Conservation (phyloP, 2,329 filamentous ascomycete genomes). For the Botrytis deweyae region DNA sequence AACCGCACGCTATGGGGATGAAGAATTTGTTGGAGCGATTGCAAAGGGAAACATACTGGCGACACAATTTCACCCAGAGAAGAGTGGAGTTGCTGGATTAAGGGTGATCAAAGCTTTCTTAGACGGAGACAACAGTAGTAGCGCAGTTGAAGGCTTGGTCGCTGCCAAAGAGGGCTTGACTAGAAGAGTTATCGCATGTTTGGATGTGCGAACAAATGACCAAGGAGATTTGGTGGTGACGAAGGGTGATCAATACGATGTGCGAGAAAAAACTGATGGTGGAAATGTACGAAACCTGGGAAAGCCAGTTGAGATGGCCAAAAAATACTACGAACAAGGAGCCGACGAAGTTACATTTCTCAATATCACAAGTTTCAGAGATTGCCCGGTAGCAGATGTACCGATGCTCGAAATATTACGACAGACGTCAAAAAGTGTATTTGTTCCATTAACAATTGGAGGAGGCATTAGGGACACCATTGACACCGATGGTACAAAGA, state of each 20-base stretch:
- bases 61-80: constrained; percentile 97
- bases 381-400: constrained; percentile 86
- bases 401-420: constrained; percentile 96
- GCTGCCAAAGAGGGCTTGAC: constrained; percentile 67
- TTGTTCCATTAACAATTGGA: constrained; percentile 92
- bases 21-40: constrained; percentile 89
- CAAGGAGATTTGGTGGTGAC: constrained; percentile 93
- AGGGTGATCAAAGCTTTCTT: constrained; percentile 83
- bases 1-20: constrained; percentile 79
- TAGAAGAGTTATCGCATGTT: constrained; percentile 89
- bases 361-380: constrained; percentile 97
- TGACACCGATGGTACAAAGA: constrained; percentile 80
- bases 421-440: constrained; percentile 83
- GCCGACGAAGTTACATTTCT: constrained; percentile 97
- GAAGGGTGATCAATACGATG: constrained; percentile 98
- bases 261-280: constrained; percentile 76
- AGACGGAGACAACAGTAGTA: constrained; percentile 55
- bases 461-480: constrained; percentile 92
- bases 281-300: constrained; percentile 84
- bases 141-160: constrained; percentile 34
- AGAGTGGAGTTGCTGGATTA: constrained; percentile 87
- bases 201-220: constrained; percentile 94
- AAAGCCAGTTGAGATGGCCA: constrained; percentile 94
- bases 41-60: constrained; percentile 82
- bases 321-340: constrained; percentile 91